Percentiles rank a stretch among this genome's conserved stretches.
These are phyloP conservation scores for Solanum chiquidenum DNA, from an alignment of 257 asterid genomes.

Conservation along the genomic window DNA sequence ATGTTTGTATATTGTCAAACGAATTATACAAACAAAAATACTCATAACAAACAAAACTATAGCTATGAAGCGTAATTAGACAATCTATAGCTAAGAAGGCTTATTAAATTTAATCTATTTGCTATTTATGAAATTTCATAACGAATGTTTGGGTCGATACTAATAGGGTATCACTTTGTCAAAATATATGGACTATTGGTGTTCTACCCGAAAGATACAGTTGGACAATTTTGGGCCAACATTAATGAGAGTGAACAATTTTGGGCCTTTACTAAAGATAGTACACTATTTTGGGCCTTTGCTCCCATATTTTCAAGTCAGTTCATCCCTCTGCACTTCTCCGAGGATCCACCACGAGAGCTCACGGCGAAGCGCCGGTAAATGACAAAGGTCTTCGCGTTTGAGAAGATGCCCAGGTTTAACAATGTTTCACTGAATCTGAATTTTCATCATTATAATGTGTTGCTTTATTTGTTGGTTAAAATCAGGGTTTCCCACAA, in stretches of 20 bases:
- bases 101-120: too few relatives aligned
- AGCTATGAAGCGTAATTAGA: too few relatives aligned
- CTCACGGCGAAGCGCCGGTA: neutral
- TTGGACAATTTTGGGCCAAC: neutral
- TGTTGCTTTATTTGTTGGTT: neutral
- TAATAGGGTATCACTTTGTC: neutral
- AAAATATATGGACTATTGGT: neutral
- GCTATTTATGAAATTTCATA: too few relatives aligned
- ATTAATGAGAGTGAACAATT: too few relatives aligned
- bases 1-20: too few relatives aligned
- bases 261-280: neutral
- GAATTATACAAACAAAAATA: too few relatives aligned
- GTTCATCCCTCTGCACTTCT: neutral
- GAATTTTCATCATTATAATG: neutral
- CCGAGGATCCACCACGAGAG: neutral
- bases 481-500: neutral
- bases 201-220: neutral
- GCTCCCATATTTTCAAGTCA: neutral
- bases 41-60: too few relatives aligned
- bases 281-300: neutral
- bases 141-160: neutral
- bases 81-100: too few relatives aligned
- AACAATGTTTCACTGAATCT: neutral
- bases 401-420: neutral
- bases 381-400: neutral